These are phyloP conservation scores for Tylopilus cervinicoccineus DNA, from an alignment of 768 basidiomycete genomes.

Conservation along the genomic window DNA sequence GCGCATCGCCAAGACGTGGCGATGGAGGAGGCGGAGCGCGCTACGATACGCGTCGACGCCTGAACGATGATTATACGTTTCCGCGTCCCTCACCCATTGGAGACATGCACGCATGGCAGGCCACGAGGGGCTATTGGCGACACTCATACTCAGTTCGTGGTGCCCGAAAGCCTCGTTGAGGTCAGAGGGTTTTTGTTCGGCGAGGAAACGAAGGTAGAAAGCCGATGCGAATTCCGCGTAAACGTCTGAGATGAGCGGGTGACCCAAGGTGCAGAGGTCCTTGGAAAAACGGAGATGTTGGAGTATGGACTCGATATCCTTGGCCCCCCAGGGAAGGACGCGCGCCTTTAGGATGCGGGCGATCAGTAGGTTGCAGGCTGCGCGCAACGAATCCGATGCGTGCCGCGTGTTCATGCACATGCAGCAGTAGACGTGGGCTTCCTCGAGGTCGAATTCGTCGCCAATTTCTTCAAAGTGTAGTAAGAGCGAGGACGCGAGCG, in stretches of 20 bases:
- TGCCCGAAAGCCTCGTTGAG: conserved; percentile 25
- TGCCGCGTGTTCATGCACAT: conserved; percentile 1
- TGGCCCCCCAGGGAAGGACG: conserved; percentile 20
- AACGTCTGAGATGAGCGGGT: conserved; percentile 20
- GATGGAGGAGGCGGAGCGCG: conserved; percentile 24
- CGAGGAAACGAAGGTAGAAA: conserved; percentile 24
- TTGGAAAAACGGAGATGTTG: conserved; percentile 23
- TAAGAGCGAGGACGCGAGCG: conserved; percentile 21
- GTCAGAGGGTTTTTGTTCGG: conserved; percentile 15
- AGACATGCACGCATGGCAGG: conserved; percentile 19
- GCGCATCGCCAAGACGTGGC: conserved; percentile 12
- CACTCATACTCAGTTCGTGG: conserved; percentile 20
- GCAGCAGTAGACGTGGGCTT: conserved; percentile 19
- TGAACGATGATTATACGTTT: conserved; percentile 20
- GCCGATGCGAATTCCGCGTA: conserved; percentile 23
- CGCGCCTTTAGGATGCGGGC: conserved; percentile 22
- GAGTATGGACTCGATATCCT: conserved; percentile 26
- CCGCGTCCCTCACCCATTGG: conserved; percentile 21
- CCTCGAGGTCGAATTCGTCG: conserved; percentile 27
- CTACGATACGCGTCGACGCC: conserved; percentile 29
- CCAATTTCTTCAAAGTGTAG: conserved; percentile 23
- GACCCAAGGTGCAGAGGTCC: conserved; percentile 16
- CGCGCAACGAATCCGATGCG: conserved; percentile 11
- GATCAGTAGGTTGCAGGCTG: conserved; percentile 17
- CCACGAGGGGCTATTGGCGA: conserved; percentile 11